Conservation (phyloP, 2,329 filamentous ascomycete species). For the Curvularia hawaiiensis region DNA sequence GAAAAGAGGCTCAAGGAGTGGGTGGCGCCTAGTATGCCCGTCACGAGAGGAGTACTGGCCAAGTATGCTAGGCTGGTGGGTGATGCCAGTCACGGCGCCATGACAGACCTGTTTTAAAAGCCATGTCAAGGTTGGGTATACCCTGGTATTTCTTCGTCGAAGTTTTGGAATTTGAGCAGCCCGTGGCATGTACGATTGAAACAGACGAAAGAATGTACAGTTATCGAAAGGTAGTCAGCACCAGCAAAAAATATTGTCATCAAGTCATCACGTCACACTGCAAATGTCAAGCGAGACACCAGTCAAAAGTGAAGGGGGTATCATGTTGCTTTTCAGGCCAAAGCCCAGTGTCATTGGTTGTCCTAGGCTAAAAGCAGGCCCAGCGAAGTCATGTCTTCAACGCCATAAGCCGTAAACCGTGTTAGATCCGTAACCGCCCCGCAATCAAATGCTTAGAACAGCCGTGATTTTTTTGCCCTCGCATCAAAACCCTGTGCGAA, state of each 20-base stretch:
- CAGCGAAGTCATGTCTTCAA: constrained; percentile 39
- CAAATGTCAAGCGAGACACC: background rate
- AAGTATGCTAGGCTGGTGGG: constrained; percentile 90
- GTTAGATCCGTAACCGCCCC: constrained; percentile 33
- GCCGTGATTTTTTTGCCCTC: constrained; percentile 20
- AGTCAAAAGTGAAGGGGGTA: constrained; percentile 22
- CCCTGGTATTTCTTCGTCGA: background rate
- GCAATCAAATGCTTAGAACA: constrained; percentile 34
- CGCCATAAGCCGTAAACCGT: constrained; percentile 46
- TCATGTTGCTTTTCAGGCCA: constrained; percentile 40
- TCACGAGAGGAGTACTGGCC: constrained; percentile 82
- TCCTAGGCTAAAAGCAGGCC: constrained; percentile 41
- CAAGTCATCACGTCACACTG: background rate
- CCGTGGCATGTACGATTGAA: background rate
- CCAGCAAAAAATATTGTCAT: background rate
- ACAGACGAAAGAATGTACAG: background rate
- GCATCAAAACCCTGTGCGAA: background rate
- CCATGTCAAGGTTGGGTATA: background rate
- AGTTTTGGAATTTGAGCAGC: background rate
- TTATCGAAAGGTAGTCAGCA: background rate
- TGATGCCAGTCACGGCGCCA: constrained; percentile 88
- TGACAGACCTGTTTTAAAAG: constrained; percentile 74
- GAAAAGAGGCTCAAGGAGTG: constrained; percentile 66
- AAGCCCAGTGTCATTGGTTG: constrained; percentile 42
- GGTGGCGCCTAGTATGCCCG: constrained; percentile 72